These are phyloP conservation scores for Wallacemonas sp. DNA, from an alignment of 208 protist genomes.

Conservation along the genomic window DNA sequence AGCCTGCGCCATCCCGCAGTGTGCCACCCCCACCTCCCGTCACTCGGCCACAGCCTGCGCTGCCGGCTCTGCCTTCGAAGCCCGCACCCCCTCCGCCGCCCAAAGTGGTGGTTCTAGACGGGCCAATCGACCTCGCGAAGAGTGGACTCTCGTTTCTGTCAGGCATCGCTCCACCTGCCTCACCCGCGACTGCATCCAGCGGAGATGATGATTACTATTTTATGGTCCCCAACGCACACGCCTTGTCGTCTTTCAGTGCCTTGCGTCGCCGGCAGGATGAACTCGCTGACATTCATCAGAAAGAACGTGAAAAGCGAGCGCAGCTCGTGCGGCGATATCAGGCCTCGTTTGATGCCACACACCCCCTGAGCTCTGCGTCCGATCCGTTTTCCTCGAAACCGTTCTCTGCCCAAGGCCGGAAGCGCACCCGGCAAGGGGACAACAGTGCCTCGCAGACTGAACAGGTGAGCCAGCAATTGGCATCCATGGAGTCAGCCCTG, in stretches of 20 bases:
- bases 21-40: too few relatives aligned
- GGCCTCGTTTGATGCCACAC: not conserved
- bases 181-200: not conserved
- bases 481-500: conserved; percentile 8
- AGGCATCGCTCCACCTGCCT: not conserved
- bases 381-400: not conserved
- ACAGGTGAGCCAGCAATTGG: not conserved
- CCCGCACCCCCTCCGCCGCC: too few relatives aligned
- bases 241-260: conserved; percentile 21
- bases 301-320: conserved; percentile 15
- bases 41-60: too few relatives aligned
- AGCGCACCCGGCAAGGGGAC: not conserved
- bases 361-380: not conserved
- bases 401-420: not conserved
- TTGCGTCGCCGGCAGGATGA: conserved; percentile 3
- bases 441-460: not conserved
- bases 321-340: conserved; percentile 19
- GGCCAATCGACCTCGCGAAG: conserved; percentile 33
- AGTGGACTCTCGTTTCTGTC: conserved; percentile 10
- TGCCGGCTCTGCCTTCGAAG: too few relatives aligned
- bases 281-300: conserved; percentile 14
- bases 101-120: conserved; percentile 5
- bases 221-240: conserved; percentile 41
- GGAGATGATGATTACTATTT: conserved; percentile 51
- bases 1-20: too few relatives aligned